Evolutionary conservation across 2,329 filamentous ascomycete species (phyloP), one percentile per base, ranked within the genome.

Genomic region (Endoconidiophora polonica): DNA sequence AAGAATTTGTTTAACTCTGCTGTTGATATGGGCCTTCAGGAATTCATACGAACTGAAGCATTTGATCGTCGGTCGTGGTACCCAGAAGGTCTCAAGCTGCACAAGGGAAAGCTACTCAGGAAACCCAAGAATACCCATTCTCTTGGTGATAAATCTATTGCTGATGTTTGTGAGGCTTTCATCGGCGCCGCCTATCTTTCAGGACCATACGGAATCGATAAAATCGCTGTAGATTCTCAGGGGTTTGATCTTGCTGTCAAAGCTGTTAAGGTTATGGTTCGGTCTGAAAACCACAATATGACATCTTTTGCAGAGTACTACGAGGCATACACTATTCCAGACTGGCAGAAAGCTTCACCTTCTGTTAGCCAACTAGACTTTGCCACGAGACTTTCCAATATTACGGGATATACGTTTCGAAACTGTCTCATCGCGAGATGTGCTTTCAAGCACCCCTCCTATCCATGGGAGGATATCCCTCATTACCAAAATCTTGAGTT

Each of bases 401-500:
- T 74, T 42, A 66, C 71, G 43, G 72, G 71, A 1, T 77, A 81
- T 56, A 60, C 59, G 7, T 98, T 98, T 68, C 73, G 69, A 1
- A 79, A 83, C 55, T 83, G 88, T 4, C 75, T 79, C 2, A 69
- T 96, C 0, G 70, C 94, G 1, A 76, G 84, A 5, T 93, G 84
- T 3, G 88, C 87, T 0, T 94, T 96, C 62, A 81, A 81, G 26
- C 91, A 96, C 59, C 81, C 88, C 0, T 94, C 88, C 0, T 85
- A 86, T 58, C 80, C 84, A 4, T 53, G 36, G 66, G 84, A 90
- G 54, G 73, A 75, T n/a, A 73, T 95, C 0, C 90, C 88, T 0
- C 81, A 77, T 59, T 95, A 96, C 59, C 87, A 98, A 59, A 78
- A 88, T 1, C 74, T 96, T 0, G 90, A 96, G 58, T 96, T 96